Evolutionary conservation across 2,329 filamentous ascomycete genomes (phyloP), one percentile per base, ranked within the genome.

Genomic region (Exophiala mesophila): DNA sequence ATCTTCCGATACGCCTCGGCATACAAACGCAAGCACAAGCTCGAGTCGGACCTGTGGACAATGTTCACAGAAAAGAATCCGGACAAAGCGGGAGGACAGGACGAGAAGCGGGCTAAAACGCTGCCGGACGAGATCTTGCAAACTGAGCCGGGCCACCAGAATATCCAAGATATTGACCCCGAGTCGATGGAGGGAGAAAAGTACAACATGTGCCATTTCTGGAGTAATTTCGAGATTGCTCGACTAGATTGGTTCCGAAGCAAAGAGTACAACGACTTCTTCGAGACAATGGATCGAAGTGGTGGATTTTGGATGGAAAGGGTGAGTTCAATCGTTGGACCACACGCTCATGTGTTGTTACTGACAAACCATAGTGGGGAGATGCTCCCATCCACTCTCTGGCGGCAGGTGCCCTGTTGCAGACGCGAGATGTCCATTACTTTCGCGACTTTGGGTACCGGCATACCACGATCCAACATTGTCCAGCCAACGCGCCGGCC

Each of bases 151-250:
- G 80, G 78, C 26, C 75, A 76, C 41, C 80, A 82, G 50, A 76
- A 76, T 23, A 68, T 88, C n/a, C 81, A 83, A 20, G 81, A 92
- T 30, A 85, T 96, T 43, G 88, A 97, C 59, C 82, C 84, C 0
- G 89, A 97, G 60, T 78, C 82, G 30, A 98, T 98, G 92, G 90
- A 97, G 62, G 88, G 88, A 51, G 92, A 98, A 65, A 86, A 82
- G 57, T 98, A 98, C 74, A 98, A 98, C 70, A 98, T 98, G 92
- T 98, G 92, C 64, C 92, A 98, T 72, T 98, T 96, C 73, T 98
- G 92, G 92, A 95, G 88, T 65, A 98, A 98, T 65, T 98, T 98
- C 56, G 92, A 98, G 67, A 98, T 98, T 68, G 92, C 92, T 10
- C 81, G 82, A 46, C 77, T 98, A 48, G 84, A 87, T 68, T 98